Base-by-base conservation (phyloP, 2,329 filamentous ascomycete genomes). In the Penicillium crustosum region DNA sequence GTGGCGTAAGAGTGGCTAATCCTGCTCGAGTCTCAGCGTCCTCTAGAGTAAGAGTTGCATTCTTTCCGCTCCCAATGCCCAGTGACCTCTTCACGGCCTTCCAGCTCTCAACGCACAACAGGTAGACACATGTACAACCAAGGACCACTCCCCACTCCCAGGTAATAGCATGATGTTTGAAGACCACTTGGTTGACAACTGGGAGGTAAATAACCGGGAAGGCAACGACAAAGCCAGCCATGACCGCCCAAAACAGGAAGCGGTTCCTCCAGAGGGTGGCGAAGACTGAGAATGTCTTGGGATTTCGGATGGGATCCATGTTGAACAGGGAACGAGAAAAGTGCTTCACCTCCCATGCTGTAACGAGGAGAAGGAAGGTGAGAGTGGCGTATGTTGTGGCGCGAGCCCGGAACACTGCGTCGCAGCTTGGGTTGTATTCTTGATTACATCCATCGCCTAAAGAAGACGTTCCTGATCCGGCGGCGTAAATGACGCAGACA, bases 311-410 rank as follows among this genome's bases (percentile, higher is more conserved):
- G 1, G 80, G 79, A 56, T 82, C 76, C 70, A 88, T 82, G 58
- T 81, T 78, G 81, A 92, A 92, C 75, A 93, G 86, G 0, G 85
- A 88, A n/a, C 87, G 84, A 17, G 88, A 85, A 76, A 89, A 84
- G 67, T 89, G 83, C 55, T 90, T 83, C 77, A 91, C 88, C 73
- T 92, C 89, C 89, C 89, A 92, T 0, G 89, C 89, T 2, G 89
- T 81, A 73, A 92, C 87, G 4, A 92, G 81, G 2, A 89, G 84
- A 61, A 88, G 85, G 84, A 89, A 92, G 0, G 89, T 91, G 12
- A 92, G 78, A 52, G 85, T 88, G 13, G 86, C 88, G 68, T 91
- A 92, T 3, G 86, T 88, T 0, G 89, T 89, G 2, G 88, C 87
- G 15, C 89, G 85, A 0, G 89, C 89, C 35, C 86, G 84, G 78